phyloP scores from a whole-genome alignment of 257 asterid genomes.

The Asclepias syriaca region DNA sequence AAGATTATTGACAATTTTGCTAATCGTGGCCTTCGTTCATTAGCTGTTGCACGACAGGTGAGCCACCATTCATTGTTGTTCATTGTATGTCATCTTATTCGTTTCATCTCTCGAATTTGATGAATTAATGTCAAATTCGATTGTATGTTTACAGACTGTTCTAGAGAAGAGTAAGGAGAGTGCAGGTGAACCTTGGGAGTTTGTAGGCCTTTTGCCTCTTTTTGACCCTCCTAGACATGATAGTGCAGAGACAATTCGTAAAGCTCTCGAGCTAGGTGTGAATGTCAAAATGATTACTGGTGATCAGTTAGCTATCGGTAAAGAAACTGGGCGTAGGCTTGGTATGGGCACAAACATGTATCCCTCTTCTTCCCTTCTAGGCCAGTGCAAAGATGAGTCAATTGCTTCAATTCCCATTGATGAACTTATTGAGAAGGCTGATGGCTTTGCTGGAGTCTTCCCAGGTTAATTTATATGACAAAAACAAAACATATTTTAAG shows the following conservation, averaged over 20 bases:
- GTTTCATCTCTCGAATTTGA: no score
- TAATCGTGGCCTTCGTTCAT: conserved; percentile 89
- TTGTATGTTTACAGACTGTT: conserved; percentile 35
- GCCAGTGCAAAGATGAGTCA: conserved; percentile 64
- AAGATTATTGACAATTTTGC: conserved; percentile 61
- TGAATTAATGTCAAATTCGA: no score
- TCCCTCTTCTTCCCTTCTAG: conserved; percentile 89
- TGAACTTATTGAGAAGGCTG: conserved; percentile 88
- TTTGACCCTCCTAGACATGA: conserved; percentile 97
- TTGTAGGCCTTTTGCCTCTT: conserved; percentile 73
- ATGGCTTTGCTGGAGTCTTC: conserved; percentile 95
- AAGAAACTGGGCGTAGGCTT: conserved; percentile 84
- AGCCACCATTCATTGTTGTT: not conserved
- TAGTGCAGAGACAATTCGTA: conserved; percentile 77
- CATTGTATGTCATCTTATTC: not conserved
- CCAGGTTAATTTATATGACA: conserved; percentile 45
- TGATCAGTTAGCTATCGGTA: conserved; percentile 87
- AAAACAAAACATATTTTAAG: not conserved
- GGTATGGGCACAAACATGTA: conserved; percentile 98
- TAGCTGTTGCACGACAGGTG: conserved; percentile 72
- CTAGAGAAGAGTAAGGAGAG: conserved; percentile 64
- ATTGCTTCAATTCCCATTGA: conserved; percentile 69
- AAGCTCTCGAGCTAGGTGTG: conserved; percentile 89
- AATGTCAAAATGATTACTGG: conserved; percentile 94
- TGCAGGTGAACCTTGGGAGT: conserved; percentile 72